Conservation (phyloP, 768 basidiomycete genomes). For the Tylopilus sp. region DNA sequence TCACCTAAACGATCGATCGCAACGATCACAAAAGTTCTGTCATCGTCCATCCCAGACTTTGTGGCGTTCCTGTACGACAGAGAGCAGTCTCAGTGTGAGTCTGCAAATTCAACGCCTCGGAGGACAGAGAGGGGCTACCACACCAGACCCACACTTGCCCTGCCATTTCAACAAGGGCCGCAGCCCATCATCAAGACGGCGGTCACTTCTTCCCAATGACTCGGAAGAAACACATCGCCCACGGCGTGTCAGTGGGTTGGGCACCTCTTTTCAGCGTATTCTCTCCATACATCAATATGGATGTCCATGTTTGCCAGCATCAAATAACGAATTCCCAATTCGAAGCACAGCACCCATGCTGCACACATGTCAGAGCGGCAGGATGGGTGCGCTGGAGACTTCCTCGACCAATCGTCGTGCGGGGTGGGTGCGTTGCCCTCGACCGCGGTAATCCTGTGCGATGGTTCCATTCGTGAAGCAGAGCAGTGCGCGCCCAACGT, state of each 20-base stretch:
- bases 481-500: conserved; percentile 19
- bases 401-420: conserved; percentile 23
- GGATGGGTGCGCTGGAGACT: neutral
- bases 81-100: neutral
- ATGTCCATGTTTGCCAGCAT: conserved; percentile 14
- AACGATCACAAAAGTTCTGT: conserved; percentile 26
- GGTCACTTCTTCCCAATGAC: conserved; percentile 6
- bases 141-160: conserved; percentile 14
- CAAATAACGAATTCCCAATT: conserved; percentile 29
- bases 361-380: conserved; percentile 14
- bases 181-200: conserved; percentile 21
- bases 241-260: conserved; percentile 20
- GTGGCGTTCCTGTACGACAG: conserved; percentile 3
- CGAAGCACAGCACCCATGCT: conserved; percentile 22
- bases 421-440: conserved; percentile 18
- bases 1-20: conserved; percentile 29
- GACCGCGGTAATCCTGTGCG: conserved; percentile 31
- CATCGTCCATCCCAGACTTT: conserved; percentile 15
- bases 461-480: conserved; percentile 22
- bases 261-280: conserved; percentile 5
- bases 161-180: conserved; percentile 19
- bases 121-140: conserved; percentile 12
- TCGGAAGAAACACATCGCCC: conserved; percentile 12
- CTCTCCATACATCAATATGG: conserved; percentile 14
- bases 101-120: conserved; percentile 11